Evolutionary conservation across 2,329 filamentous ascomycete species (phyloP).

Genomic region (Chaetomiaceae sp.): DNA sequence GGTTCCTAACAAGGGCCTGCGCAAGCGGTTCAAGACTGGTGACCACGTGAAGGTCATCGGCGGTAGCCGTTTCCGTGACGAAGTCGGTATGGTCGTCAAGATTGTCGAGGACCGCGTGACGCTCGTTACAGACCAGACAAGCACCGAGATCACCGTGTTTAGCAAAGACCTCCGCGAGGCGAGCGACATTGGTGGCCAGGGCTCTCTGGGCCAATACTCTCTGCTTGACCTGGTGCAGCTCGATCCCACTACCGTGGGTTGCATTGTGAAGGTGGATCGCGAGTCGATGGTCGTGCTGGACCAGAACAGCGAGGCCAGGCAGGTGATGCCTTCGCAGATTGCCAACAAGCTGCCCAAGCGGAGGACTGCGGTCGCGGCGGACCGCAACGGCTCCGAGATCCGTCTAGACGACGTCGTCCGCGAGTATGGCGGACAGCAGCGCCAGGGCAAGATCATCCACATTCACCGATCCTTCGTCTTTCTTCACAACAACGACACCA

Average conservation of each 20-base stretch:
- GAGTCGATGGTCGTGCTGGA: constrained; percentile 87
- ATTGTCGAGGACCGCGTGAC: constrained; percentile 91
- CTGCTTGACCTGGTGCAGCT: constrained; percentile 92
- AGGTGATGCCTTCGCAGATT: constrained; percentile 84
- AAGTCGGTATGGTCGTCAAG: constrained; percentile 94
- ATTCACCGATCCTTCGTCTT: constrained; percentile 92
- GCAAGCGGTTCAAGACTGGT: constrained; percentile 87
- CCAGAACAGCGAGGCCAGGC: constrained; percentile 77
- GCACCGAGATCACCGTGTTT: constrained; percentile 93
- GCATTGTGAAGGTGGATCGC: constrained; percentile 89
- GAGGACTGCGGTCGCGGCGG: constrained; percentile 81
- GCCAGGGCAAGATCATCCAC: constrained; percentile 84
- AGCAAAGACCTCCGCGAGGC: constrained; percentile 94
- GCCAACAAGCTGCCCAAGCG: constrained; percentile 80
- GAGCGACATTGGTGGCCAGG: constrained; percentile 81
- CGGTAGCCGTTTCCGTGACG: constrained; percentile 86
- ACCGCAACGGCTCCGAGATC: constrained; percentile 90
- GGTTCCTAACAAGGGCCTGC: constrained; percentile 83
- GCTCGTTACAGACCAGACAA: constrained; percentile 84
- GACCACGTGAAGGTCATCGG: constrained; percentile 99
- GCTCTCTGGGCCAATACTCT: constrained; percentile 79
- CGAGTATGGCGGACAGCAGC: constrained; percentile 78
- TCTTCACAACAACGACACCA: constrained; percentile 74
- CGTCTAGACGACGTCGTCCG: constrained; percentile 86
- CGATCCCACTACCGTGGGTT: constrained; percentile 85